Evolutionary conservation across 1,139 yeast genomes (phyloP).

Genomic region (Groenewaldozyma sp.): DNA sequence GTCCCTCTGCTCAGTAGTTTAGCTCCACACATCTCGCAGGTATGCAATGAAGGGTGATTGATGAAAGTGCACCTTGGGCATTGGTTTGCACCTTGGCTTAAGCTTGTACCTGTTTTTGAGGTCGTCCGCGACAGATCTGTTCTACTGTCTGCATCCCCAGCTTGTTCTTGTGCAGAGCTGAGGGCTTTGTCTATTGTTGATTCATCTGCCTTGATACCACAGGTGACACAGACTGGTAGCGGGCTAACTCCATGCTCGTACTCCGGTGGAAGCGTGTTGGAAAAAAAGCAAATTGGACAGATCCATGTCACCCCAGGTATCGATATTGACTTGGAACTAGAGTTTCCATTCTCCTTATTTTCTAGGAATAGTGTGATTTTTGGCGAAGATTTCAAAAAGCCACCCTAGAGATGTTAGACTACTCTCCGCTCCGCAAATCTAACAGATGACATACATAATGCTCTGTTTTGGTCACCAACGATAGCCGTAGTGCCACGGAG

Average conservation of each 20-base stretch:
- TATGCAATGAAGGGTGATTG: slow-evolving; percentile 68
- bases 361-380: slow-evolving; percentile 44
- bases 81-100: too few relatives aligned
- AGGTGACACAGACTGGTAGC: slow-evolving; percentile 57
- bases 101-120: slow-evolving; percentile 1
- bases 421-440: not conserved
- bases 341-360: slow-evolving; percentile 4
- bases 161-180: too few relatives aligned
- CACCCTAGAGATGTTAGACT: slow-evolving; percentile 18
- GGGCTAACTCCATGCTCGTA: slow-evolving; percentile 29
- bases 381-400: slow-evolving; percentile 73
- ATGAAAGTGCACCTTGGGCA: slow-evolving; percentile 81
- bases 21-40: slow-evolving; percentile 84
- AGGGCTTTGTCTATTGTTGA: slow-evolving; percentile 22
- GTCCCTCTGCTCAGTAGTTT: slow-evolving; percentile 35
- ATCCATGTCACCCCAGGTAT: slow-evolving; percentile 47
- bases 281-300: slow-evolving; percentile 74
- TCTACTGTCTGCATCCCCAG: not conserved
- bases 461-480: slow-evolving; percentile 38
- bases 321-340: slow-evolving; percentile 7
- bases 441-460: slow-evolving; percentile 31
- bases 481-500: slow-evolving; percentile 45
- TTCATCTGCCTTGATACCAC: slow-evolving; percentile 55
- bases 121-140: not conserved
- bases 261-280: slow-evolving; percentile 41